Base-by-base conservation (phyloP, 1,284 basidiomycete genomes). In the Dichomitus squalens region DNA sequence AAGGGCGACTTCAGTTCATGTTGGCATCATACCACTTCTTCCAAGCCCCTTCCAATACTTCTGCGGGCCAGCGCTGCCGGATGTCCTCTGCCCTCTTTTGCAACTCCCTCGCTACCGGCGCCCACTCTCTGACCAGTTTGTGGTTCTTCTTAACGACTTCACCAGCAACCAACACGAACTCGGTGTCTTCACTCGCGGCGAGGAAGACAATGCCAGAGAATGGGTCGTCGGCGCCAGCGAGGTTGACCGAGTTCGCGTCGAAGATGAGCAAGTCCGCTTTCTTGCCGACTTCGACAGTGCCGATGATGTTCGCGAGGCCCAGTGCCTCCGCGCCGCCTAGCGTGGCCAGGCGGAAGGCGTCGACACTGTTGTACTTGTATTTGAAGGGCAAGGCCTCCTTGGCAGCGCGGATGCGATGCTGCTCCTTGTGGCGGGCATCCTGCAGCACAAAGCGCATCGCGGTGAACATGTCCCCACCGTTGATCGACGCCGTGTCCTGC, bases 51-150 rank as follows among this genome's bases (percentile, higher is more conserved):
- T 71, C 68, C 51, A 71, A 52, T 48, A 61, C 58, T 23, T 68
- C 67, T 34, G 50, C 56, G 2, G 69, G 68, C 53, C 77, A 86
- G 66, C 63, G 85, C 36, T 78, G 75, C 9, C 76, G 83, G 43
- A 77, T 77, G 23, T 80, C 81, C 16, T 77, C 76, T n/a, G 73
- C 78, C 2, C 68, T 75, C 50, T 78, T 79, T 81, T 33, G 75
- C 76, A 61, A 75, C 76, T 60, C 86, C 81, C 18, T 61, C 48
- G 68, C 70, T 1, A 70, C 63, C 16, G 61, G 60, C 8, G 53
- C 74, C 75, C 46, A 71, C 64, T 61, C 65, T 38, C 64, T 63
- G 40, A 63, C 68, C 25, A 70, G 59, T 36, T 65, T 69, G 1
- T 66, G 66, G 27, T 62, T 58, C 16, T 60, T 59, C 59, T 73